phyloP scores from a whole-genome alignment of 2,329 filamentous ascomycete genomes.

The Colletotrichum cuscutae region DNA sequence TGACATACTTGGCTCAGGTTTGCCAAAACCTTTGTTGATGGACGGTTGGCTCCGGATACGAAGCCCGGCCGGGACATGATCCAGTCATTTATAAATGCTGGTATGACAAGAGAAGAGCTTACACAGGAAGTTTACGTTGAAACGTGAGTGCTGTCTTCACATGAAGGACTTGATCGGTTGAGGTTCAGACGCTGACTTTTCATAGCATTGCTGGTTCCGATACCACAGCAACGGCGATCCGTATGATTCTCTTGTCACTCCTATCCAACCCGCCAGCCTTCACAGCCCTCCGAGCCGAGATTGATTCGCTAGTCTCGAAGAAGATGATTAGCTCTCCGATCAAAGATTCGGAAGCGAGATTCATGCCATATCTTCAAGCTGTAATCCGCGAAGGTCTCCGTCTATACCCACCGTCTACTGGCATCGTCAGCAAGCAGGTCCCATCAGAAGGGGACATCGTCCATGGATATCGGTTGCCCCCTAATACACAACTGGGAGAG shows the following conservation, averaged over 20 bases:
- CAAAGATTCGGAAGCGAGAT: slow-evolving; percentile 47
- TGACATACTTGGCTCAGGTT: slow-evolving; percentile 35
- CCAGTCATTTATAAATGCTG: slow-evolving; percentile 43
- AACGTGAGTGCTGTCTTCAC: slow-evolving; percentile 20
- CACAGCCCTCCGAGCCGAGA: slow-evolving; percentile 57
- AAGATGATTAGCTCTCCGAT: slow-evolving; percentile 38
- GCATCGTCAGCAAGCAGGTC: slow-evolving; percentile 61
- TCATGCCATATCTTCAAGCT: slow-evolving; percentile 58
- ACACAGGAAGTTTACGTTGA: slow-evolving; percentile 41
- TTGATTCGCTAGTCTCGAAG: slow-evolving; percentile 46
- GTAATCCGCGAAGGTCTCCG: slow-evolving; percentile 63
- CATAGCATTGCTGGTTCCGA: slow-evolving; percentile 47
- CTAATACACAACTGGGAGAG: slow-evolving; percentile 51
- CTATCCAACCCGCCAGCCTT: slow-evolving; percentile 59
- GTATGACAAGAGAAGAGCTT: slow-evolving; percentile 40
- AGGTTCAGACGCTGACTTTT: not conserved
- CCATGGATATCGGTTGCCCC: slow-evolving; percentile 47
- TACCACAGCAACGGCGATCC: slow-evolving; percentile 48
- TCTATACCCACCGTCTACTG: slow-evolving; percentile 58
- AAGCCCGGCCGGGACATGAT: slow-evolving; percentile 45
- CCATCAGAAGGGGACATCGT: slow-evolving; percentile 51
- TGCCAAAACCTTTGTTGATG: slow-evolving; percentile 42
- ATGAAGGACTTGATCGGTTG: no score
- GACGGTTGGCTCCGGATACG: slow-evolving; percentile 40
- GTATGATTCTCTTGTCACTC: slow-evolving; percentile 61